phyloP scores from a whole-genome alignment of 1,284 basidiomycete species.

The Moesziomyces sp. region DNA sequence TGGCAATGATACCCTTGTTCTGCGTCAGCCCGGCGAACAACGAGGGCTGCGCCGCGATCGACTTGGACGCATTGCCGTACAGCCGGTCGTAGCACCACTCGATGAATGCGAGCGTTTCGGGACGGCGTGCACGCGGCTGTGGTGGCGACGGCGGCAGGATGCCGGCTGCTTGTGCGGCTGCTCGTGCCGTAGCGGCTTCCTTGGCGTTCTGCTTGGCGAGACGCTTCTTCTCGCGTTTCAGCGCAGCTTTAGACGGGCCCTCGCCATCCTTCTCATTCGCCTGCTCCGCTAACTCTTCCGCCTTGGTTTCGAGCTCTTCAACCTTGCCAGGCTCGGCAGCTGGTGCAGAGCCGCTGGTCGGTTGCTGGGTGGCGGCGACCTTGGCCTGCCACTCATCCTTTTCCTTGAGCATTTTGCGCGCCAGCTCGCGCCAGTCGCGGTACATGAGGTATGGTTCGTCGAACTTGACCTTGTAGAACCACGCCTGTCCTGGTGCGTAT shows the following conservation, averaged over 20 bases:
- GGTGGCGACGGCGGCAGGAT: conserved; percentile 42
- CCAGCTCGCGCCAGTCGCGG: conserved; percentile 95
- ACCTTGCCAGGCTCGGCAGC: not conserved
- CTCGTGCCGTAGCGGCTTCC: not conserved
- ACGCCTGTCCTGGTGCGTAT: conserved; percentile 77
- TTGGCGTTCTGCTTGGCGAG: conserved; percentile 9
- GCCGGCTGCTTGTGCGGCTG: conserved; percentile 28
- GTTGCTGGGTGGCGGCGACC: conserved; percentile 1
- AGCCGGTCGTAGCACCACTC: conserved; percentile 62
- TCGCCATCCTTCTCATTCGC: not conserved
- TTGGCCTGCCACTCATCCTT: conserved; percentile 48
- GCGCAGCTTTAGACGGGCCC: conserved; percentile 24
- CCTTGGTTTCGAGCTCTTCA: not conserved
- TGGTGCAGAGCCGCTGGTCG: not conserved
- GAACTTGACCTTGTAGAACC: conserved; percentile 99
- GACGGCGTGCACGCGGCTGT: conserved; percentile 48
- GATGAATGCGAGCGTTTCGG: conserved; percentile 60
- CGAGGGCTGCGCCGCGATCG: conserved; percentile 75
- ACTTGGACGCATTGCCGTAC: conserved; percentile 69
- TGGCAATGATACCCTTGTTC: conserved; percentile 84
- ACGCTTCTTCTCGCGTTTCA: conserved; percentile 32
- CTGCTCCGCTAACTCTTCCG: not conserved
- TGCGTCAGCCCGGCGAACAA: conserved; percentile 78
- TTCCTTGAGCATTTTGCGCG: conserved; percentile 72
- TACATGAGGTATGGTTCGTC: conserved; percentile 99